These are phyloP conservation scores for Inga oerstediana DNA, from an alignment of 306 rosid species.

Conservation along the genomic window DNA sequence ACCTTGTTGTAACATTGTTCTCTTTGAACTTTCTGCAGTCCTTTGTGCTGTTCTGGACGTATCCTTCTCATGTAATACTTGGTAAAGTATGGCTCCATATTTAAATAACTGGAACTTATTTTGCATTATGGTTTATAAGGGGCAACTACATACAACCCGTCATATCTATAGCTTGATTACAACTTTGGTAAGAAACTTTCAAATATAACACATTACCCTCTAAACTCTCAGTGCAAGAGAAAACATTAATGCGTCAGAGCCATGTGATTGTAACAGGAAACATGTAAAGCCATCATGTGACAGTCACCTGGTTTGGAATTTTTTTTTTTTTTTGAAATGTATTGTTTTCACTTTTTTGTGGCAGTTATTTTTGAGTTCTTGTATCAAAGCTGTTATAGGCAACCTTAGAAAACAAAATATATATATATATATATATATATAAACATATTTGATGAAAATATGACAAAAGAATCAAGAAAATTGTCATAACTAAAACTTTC, in stretches of 20 bases:
- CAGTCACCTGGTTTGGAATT: too few relatives aligned
- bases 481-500: too few relatives aligned
- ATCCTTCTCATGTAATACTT: constrained; percentile 56
- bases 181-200: background rate
- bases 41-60: constrained; percentile 98
- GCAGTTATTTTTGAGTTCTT: too few relatives aligned
- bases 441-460: too few relatives aligned
- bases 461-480: too few relatives aligned
- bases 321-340: too few relatives aligned
- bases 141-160: background rate
- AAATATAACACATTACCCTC: background rate
- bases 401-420: too few relatives aligned
- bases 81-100: constrained; percentile 27
- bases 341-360: too few relatives aligned
- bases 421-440: too few relatives aligned
- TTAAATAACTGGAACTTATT: constrained; percentile 14
- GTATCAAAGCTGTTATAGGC: too few relatives aligned
- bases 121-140: background rate
- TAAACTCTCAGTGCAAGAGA: background rate
- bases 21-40: constrained; percentile 66
- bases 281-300: background rate
- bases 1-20: constrained; percentile 13
- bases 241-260: background rate
- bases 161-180: background rate
- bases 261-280: background rate